Evolutionary conservation across 2,329 filamentous ascomycete species (phyloP).

Genomic region (Emmonsiellopsis sp.): DNA sequence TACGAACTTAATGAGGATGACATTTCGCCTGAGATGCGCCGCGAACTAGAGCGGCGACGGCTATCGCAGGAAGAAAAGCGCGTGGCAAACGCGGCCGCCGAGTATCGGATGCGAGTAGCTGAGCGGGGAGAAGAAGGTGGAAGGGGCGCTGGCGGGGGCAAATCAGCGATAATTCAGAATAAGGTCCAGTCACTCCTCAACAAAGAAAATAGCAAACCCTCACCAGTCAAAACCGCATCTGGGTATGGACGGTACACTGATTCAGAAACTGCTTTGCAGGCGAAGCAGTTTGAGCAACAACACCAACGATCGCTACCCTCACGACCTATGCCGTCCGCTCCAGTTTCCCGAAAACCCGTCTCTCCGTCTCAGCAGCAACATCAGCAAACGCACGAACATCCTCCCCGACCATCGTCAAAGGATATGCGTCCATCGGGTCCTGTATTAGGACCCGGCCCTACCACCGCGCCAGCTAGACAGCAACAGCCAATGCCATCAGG

Average conservation of each 20-base stretch:
- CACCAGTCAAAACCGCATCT: constrained; percentile 60
- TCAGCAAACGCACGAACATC: constrained; percentile 2
- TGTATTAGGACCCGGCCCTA: not conserved
- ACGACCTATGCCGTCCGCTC: constrained; percentile 6
- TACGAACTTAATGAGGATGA: constrained; percentile 59
- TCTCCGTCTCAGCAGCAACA: not conserved
- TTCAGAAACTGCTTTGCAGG: constrained; percentile 28
- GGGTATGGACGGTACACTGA: constrained; percentile 86
- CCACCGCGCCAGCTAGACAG: not conserved
- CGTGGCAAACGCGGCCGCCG: constrained; percentile 78
- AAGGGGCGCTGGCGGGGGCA: constrained; percentile 34
- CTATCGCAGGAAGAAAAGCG: constrained; percentile 82
- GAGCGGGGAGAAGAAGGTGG: constrained; percentile 46
- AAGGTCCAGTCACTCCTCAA: constrained; percentile 71
- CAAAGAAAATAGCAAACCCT: constrained; percentile 60
- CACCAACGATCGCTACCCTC: constrained; percentile 6
- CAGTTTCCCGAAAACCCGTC: constrained; percentile 7
- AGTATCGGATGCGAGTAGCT: constrained; percentile 69
- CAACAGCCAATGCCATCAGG: constrained; percentile 2
- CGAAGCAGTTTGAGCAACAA: constrained; percentile 21
- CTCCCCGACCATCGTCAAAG: constrained; percentile 5
- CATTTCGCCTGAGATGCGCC: constrained; percentile 75
- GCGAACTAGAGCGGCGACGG: constrained; percentile 74
- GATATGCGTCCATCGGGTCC: constrained; percentile 1
- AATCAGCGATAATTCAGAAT: constrained; percentile 81